phyloP scores from a whole-genome alignment of 345 rosid genomes.

The Eucalyptus sideroxylon region DNA sequence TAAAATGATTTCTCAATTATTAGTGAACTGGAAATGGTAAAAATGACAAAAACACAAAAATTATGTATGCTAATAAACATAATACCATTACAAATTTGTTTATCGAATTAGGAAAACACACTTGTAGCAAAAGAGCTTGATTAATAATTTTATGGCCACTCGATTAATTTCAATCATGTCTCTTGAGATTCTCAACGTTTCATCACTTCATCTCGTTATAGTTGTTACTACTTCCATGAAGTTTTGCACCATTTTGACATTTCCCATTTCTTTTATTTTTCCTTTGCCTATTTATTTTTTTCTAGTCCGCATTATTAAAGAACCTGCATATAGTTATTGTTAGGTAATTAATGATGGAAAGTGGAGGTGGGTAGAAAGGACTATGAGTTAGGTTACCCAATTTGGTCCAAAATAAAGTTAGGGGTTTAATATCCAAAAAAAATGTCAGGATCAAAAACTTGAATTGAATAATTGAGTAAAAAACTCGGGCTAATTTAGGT shows the following conservation, averaged over 20 bases:
- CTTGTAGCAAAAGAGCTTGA: not conserved
- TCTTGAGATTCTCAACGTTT: not conserved
- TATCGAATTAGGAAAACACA: not conserved
- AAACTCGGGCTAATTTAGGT: not conserved
- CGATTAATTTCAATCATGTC: not conserved
- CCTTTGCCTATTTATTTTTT: not conserved
- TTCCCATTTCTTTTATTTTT: not conserved
- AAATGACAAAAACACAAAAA: not conserved
- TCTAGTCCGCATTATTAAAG: not conserved
- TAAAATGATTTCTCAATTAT: not conserved
- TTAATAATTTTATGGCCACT: not conserved
- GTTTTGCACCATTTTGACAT: not conserved
- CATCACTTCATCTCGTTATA: not conserved
- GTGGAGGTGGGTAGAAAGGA: not conserved
- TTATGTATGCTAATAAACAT: not conserved
- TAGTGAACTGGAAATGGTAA: not conserved
- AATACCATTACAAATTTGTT: not conserved
- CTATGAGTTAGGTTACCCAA: not conserved
- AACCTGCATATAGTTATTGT: not conserved
- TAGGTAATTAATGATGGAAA: not conserved
- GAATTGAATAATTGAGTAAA: not conserved
- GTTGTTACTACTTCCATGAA: not conserved
- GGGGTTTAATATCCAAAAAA: not conserved
- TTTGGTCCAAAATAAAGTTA: not conserved
- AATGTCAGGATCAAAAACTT: not conserved